Evolutionary conservation across 305 asterid genomes (phyloP).

Genomic region (Fraxinus velutina): DNA sequence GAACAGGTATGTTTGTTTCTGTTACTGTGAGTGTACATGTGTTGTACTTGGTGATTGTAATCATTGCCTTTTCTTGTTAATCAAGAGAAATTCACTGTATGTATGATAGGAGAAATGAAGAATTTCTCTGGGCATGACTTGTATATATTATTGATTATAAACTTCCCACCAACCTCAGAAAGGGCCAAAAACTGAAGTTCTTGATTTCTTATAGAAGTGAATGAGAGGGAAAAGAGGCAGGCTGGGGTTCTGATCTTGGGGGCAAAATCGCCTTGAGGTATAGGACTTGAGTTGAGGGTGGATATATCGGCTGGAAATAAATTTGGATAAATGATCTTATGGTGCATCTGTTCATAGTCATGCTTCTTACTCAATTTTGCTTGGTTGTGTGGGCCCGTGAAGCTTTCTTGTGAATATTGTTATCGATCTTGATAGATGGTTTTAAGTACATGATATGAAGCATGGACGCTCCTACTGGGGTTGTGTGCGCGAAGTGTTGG

Average conservation of each 20-base stretch:
- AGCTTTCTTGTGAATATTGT: background rate
- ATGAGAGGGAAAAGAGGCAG: background rate
- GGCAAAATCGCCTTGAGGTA: background rate
- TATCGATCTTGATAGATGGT: background rate
- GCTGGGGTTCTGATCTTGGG: background rate
- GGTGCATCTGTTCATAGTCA: background rate
- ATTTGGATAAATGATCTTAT: background rate
- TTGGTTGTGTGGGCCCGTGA: background rate
- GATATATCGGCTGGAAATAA: background rate
- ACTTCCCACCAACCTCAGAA: background rate
- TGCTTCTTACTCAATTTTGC: background rate
- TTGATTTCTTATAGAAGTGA: background rate
- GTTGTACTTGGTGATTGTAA: background rate
- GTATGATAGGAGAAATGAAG: background rate
- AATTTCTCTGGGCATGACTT: background rate
- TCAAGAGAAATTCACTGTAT: conserved; percentile 8
- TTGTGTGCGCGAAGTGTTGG: background rate
- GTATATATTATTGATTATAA: background rate
- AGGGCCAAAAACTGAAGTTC: background rate
- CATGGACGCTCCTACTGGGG: background rate
- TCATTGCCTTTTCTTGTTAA: background rate
- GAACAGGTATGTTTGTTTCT: conserved; percentile 55
- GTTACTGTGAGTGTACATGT: background rate
- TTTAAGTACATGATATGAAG: background rate
- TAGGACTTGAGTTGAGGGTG: background rate